A percentile compares a stretch with the other conserved stretches of the same genome.
Conservation (phyloP, 371 early-diverging fungal genomes). For the Apophysomyces trapeziformis region DNA sequence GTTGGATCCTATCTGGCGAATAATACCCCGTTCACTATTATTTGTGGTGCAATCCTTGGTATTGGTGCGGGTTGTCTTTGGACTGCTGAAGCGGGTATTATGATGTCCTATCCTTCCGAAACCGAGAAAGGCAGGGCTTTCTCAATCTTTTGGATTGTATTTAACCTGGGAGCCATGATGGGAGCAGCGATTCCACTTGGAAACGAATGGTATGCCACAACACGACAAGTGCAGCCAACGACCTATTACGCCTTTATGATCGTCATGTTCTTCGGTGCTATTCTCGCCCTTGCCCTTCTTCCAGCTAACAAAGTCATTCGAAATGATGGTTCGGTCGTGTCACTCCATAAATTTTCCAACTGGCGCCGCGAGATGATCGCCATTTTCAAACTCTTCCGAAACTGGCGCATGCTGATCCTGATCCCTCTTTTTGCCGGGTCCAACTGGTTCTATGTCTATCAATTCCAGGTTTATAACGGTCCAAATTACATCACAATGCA, state of each 20-base stretch:
- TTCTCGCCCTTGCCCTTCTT: slow-evolving; percentile 57
- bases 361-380: slow-evolving; percentile 56
- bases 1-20: slow-evolving; percentile 58
- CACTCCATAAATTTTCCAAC: slow-evolving; percentile 60
- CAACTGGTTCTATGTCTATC: slow-evolving; percentile 82
- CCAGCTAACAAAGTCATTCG: slow-evolving; percentile 68
- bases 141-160: slow-evolving; percentile 78
- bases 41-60: slow-evolving; percentile 54
- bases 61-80: slow-evolving; percentile 25
- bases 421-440: slow-evolving; percentile 73
- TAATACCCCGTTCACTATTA: slow-evolving; percentile 25
- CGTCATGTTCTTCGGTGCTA: slow-evolving; percentile 67
- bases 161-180: slow-evolving; percentile 78
- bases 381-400: slow-evolving; percentile 61
- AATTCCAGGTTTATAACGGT: slow-evolving; percentile 50
- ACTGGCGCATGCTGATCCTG: slow-evolving; percentile 68
- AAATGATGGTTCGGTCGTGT: slow-evolving; percentile 67
- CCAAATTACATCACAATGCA: slow-evolving; percentile 60
- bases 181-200: slow-evolving; percentile 74
- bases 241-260: slow-evolving; percentile 73
- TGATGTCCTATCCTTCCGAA: slow-evolving; percentile 82
- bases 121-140: slow-evolving; percentile 74
- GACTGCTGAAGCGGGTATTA: slow-evolving; percentile 76
- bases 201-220: slow-evolving; percentile 67
- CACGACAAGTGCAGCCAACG: slow-evolving; percentile 65